Percentiles rank a stretch among this genome's conserved stretches.
Conservation (phyloP, 1,139 yeast genomes). For the Meyerozyma athensensis region DNA sequence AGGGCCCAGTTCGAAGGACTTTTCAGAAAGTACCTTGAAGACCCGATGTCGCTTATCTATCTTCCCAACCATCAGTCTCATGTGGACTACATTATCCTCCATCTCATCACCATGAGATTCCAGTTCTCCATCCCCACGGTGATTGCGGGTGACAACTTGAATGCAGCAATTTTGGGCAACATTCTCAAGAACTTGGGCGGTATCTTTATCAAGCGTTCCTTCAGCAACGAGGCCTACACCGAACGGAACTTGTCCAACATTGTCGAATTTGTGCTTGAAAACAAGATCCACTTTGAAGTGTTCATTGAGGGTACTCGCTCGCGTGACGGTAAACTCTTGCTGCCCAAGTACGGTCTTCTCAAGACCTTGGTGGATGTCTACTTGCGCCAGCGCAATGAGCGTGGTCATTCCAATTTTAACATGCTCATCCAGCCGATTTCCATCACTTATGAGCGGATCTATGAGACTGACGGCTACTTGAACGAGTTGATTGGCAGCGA, state of each 20-base stretch:
- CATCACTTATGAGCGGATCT: conserved; percentile 62
- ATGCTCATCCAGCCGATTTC: conserved; percentile 52
- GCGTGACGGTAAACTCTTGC: conserved; percentile 58
- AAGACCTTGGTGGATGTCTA: conserved; percentile 47
- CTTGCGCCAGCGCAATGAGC: conserved; percentile 37
- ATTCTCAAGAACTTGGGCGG: conserved; percentile 43
- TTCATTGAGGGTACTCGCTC: conserved; percentile 68
- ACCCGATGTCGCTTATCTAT: conserved; percentile 45
- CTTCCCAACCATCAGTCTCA: conserved; percentile 61
- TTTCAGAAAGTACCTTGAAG: conserved; percentile 71
- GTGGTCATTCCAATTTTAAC: conserved; percentile 41
- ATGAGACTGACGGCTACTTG: conserved; percentile 60
- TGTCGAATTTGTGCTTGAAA: conserved; percentile 46
- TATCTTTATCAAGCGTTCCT: conserved; percentile 42
- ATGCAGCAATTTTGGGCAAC: conserved; percentile 56
- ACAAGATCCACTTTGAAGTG: conserved; percentile 56
- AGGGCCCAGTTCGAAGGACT: conserved; percentile 40
- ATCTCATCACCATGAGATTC: conserved; percentile 51
- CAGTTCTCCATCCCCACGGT: conserved; percentile 57
- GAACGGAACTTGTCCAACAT: conserved; percentile 53
- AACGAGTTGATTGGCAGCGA: conserved; percentile 58
- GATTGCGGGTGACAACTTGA: conserved; percentile 66
- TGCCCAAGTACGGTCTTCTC: conserved; percentile 63
- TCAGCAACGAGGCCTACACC: conserved; percentile 50
- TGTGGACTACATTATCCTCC: conserved; percentile 60